A percentile compares a stretch with the other conserved stretches of the same genome.
phyloP scores from a whole-genome alignment of 768 basidiomycete genomes.

The Xerocomellus intermedius region DNA sequence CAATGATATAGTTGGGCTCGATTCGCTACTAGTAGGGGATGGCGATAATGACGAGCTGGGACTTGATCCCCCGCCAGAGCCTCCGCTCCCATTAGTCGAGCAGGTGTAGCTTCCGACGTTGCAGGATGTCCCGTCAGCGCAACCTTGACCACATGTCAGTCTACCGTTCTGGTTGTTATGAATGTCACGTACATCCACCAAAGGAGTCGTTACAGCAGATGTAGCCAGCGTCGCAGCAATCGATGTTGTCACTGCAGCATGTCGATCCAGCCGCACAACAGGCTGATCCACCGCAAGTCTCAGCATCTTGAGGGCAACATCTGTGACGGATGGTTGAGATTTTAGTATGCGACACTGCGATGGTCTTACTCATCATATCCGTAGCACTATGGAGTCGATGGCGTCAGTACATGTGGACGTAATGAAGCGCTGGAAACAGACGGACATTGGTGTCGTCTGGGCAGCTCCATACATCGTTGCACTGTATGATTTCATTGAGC shows the following conservation, averaged over 20 bases:
- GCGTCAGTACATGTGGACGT: background rate
- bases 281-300: slow-evolving; percentile 11
- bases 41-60: background rate
- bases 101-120: slow-evolving; percentile 6
- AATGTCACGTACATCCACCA: slow-evolving; percentile 22
- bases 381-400: slow-evolving; percentile 7
- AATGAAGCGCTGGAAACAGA: background rate
- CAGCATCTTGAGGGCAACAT: slow-evolving; percentile 12
- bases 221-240: slow-evolving; percentile 12
- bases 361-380: slow-evolving; percentile 3
- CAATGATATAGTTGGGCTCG: background rate
- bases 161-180: background rate
- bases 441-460: slow-evolving; percentile 14
- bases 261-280: slow-evolving; percentile 11
- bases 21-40: too few species aligned
- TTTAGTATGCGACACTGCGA: background rate
- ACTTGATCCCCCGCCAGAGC: background rate
- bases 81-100: background rate
- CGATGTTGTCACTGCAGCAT: slow-evolving; percentile 7
- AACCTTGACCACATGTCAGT: slow-evolving; percentile 17
- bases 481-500: slow-evolving; percentile 9
- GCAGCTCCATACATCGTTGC: slow-evolving; percentile 4
- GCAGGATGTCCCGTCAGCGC: slow-evolving; percentile 14
- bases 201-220: slow-evolving; percentile 21
- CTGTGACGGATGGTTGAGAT: background rate